Evolutionary conservation across 345 rosid species (phyloP).

Genomic region (Moricandia arvensis): DNA sequence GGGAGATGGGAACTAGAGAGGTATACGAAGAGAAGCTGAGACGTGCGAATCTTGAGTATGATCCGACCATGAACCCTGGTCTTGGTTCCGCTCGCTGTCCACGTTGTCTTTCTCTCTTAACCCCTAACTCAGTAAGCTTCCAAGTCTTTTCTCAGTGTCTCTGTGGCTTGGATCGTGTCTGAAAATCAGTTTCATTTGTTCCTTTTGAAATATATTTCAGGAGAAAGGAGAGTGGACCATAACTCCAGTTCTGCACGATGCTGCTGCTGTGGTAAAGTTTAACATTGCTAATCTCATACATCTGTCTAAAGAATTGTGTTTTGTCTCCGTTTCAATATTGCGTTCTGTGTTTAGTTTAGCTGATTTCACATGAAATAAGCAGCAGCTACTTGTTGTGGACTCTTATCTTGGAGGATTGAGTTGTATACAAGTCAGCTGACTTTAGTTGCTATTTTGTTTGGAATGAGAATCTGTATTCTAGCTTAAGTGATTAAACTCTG

Average conservation of each 20-base stretch:
- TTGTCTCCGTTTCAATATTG: not conserved
- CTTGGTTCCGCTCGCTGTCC: slow-evolving; percentile 92
- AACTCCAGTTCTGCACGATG: slow-evolving; percentile 79
- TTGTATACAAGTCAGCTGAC: not conserved
- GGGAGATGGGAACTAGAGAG: slow-evolving; percentile 71
- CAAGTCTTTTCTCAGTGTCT: not conserved
- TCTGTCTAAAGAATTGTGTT: not conserved
- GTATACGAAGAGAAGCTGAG: slow-evolving; percentile 87
- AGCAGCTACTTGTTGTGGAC: not conserved
- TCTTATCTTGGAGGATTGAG: not conserved
- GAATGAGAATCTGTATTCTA: not conserved
- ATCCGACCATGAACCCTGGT: slow-evolving; percentile 90
- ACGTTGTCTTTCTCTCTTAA: slow-evolving; percentile 85
- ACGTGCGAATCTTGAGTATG: slow-evolving; percentile 64
- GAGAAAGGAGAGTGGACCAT: slow-evolving; percentile 75
- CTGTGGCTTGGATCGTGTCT: not conserved
- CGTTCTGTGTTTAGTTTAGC: not conserved
- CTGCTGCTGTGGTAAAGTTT: slow-evolving; percentile 79
- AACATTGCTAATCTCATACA: not conserved
- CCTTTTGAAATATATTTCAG: slow-evolving; percentile 26
- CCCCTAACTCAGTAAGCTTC: slow-evolving; percentile 54
- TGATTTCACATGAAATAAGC: not conserved
- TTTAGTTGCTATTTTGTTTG: slow-evolving; percentile 4
- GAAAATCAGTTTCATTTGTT: not conserved
- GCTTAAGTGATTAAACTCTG: not conserved